Conservation (phyloP, 2,329 filamentous ascomycete genomes). For the Saccharata proteae region DNA sequence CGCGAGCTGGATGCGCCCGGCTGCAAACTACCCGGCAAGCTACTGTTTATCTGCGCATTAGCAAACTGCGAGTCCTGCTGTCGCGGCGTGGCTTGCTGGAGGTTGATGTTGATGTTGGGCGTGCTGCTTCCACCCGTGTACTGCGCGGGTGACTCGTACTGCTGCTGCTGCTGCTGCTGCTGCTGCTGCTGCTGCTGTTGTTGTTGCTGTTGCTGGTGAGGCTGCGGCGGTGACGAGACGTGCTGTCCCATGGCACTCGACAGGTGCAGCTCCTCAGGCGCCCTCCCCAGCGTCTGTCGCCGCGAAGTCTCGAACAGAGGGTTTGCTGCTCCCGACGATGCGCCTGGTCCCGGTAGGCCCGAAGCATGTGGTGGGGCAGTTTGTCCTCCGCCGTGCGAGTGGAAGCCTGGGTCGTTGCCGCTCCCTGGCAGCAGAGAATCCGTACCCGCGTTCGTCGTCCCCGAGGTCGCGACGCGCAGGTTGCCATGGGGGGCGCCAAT, state of each 20-base stretch:
- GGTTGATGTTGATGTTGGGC: conserved; percentile 46
- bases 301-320: conserved; percentile 39
- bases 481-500: conserved; percentile 33
- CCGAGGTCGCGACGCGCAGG: conserved; percentile 26
- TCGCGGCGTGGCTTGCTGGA: conserved; percentile 45
- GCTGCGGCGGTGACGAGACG: conserved; percentile 14
- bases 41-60: conserved; percentile 18
- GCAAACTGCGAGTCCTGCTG: conserved; percentile 32
- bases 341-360: conserved; percentile 15
- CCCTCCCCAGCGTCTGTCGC: conserved; percentile 35
- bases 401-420: conserved; percentile 20
- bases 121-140: conserved; percentile 33
- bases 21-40: conserved; percentile 50
- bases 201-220: conserved; percentile 19
- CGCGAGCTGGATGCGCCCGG: conserved; percentile 30
- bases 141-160: conserved; percentile 39
- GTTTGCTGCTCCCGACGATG: conserved; percentile 20
- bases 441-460: conserved; percentile 30
- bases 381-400: conserved; percentile 20
- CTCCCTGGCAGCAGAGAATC: conserved; percentile 30
- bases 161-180: conserved; percentile 32
- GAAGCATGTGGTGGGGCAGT: conserved; percentile 16
- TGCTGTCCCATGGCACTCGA: conserved; percentile 29
- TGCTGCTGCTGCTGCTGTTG: conserved; percentile 24
- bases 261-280: conserved; percentile 46